Evolutionary conservation across 495 filamentous ascomycete species (phyloP), one percentile per base, ranked within the genome.

Genomic region (Penicillium cosmopolitanum): DNA sequence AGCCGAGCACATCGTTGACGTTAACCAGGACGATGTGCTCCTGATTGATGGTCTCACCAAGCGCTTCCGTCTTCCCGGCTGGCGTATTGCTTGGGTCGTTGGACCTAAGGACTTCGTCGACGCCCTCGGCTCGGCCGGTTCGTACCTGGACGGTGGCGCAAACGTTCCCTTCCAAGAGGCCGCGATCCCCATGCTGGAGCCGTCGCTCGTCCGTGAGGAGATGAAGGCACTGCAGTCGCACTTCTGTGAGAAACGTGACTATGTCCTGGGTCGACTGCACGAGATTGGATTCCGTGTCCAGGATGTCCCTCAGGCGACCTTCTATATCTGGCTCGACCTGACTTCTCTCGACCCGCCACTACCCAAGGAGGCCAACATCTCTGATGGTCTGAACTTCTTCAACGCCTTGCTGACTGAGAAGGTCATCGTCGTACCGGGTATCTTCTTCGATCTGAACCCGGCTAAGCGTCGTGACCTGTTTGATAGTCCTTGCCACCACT

Each of bases 11-110:
- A 84, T 98, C 55, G 80, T 82, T 28, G 85, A 89, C 59, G 86
- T 89, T 3, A 77, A 89, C 69, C 66, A 82, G 59, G 86, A 94
- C 71, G 82, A 96, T 63, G 93, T 98, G 8, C 85, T 98, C 43
- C 88, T 98, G 66, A 93, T 98, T 55, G 94, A 98, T 73, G 94
- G 94, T 43, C 85, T 98, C 16, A 98, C 94, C 57, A 98, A 98
- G 83, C 89, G 92, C 53, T 98, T 98, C 85, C 87, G 94, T 61
- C 85, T 98, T 3, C 94, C 94, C 3, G 94, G 94, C 55, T 98
- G 94, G 93, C 90, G 94, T 62, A 92, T 98, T 50, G 93, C 93
- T 9, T 97, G 94, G 94, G 89, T 98, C 60, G 73, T 98, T 50
- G 94, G 94, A 2, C 94, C 94, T 50, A 97, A 97, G 79, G 94